Evolutionary conservation across 2,329 filamentous ascomycete genomes (phyloP).

Genomic region (Xylaria multiplex): DNA sequence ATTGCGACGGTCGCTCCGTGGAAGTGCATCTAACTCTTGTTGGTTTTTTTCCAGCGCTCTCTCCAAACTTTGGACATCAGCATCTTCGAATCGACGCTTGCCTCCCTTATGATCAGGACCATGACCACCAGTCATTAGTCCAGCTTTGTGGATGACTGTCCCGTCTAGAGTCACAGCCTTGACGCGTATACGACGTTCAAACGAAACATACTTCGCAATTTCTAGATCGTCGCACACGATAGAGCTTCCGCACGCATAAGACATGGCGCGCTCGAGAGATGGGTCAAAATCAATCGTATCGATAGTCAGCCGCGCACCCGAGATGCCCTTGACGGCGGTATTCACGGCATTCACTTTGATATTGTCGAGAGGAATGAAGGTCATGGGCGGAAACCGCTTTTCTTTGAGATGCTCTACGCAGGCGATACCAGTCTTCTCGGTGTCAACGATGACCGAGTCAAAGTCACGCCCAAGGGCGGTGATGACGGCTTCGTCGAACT

Average conservation of each 20-base stretch:
- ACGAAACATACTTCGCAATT: constrained; percentile 89
- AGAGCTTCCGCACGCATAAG: constrained; percentile 92
- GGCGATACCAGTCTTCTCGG: constrained; percentile 91
- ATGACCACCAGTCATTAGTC: constrained; percentile 94
- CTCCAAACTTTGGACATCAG: constrained; percentile 86
- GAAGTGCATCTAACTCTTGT: constrained; percentile 81
- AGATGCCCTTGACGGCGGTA: constrained; percentile 87
- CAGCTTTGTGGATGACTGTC: constrained; percentile 96
- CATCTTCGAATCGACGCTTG: constrained; percentile 87
- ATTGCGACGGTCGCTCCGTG: constrained; percentile 78
- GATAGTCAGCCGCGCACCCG: constrained; percentile 87
- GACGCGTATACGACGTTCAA: constrained; percentile 83
- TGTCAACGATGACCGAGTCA: constrained; percentile 93
- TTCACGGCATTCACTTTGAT: constrained; percentile 95
- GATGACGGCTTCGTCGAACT: constrained; percentile 91
- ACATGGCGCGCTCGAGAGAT: constrained; percentile 88
- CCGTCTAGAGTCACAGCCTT: constrained; percentile 96
- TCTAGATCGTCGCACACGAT: constrained; percentile 91
- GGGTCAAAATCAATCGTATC: constrained; percentile 96
- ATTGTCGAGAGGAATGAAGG: constrained; percentile 95
- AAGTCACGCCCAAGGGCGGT: constrained; percentile 93
- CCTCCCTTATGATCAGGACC: constrained; percentile 78
- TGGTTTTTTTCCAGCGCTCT: constrained; percentile 79
- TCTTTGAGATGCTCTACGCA: constrained; percentile 96
- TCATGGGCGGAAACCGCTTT: constrained; percentile 85